Percentiles rank a stretch among this genome's conserved stretches.
Evolutionary conservation across 257 asterid genomes (phyloP).

Genomic region (Solanum bulbocastanum): DNA sequence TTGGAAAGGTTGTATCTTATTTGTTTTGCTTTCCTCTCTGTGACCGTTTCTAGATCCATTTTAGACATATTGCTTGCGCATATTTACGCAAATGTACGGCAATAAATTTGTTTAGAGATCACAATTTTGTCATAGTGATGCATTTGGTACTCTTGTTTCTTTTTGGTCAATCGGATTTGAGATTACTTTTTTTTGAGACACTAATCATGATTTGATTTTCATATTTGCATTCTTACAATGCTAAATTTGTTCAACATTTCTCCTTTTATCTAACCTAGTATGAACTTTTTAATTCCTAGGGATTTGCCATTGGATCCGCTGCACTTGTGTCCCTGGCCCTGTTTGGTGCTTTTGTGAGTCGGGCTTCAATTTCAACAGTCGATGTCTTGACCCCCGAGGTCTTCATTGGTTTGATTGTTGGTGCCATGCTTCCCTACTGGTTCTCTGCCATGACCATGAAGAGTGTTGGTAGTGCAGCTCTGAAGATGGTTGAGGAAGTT

Average conservation of each 20-base stretch:
- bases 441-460: slow-evolving; percentile 96
- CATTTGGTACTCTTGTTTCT: neutral
- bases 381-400: slow-evolving; percentile 81
- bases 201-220: neutral
- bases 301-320: slow-evolving; percentile 92
- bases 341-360: slow-evolving; percentile 92
- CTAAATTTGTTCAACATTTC: neutral
- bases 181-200: neutral
- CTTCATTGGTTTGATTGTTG: slow-evolving; percentile 73
- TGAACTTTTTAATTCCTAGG: slow-evolving; percentile 20
- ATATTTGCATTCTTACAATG: neutral
- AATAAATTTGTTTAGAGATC: neutral
- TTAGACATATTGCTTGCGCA: no score
- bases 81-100: neutral
- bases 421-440: slow-evolving; percentile 96
- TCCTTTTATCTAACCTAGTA: neutral
- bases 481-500: slow-evolving; percentile 90
- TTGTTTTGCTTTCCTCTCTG: neutral
- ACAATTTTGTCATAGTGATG: neutral
- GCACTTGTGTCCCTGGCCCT: slow-evolving; percentile 81
- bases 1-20: slow-evolving; percentile 48
- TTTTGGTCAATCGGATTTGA: neutral
- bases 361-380: slow-evolving; percentile 60
- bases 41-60: neutral
- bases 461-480: slow-evolving; percentile 86